phyloP scores from a whole-genome alignment of 2,329 filamentous ascomycete species.

The Knoxdaviesia proteae region DNA sequence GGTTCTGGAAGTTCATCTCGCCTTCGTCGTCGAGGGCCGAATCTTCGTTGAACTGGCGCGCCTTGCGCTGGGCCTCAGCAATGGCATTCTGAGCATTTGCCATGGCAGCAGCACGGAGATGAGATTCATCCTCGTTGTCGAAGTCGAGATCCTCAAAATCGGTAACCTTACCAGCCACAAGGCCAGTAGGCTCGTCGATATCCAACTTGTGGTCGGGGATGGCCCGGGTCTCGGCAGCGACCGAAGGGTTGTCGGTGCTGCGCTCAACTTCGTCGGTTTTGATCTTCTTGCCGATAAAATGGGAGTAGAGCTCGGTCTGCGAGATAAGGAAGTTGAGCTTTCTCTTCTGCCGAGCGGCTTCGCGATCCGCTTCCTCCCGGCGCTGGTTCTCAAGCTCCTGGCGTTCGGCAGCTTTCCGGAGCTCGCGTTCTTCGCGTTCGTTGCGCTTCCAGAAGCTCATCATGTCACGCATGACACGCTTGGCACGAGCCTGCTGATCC shows the following conservation, averaged over 20 bases:
- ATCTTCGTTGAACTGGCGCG: slow-evolving; percentile 71
- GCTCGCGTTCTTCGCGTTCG: slow-evolving; percentile 86
- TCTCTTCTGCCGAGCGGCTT: slow-evolving; percentile 90
- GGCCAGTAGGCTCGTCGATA: slow-evolving; percentile 30
- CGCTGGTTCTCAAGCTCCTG: slow-evolving; percentile 93
- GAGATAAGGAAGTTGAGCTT: slow-evolving; percentile 99
- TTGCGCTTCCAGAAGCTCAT: slow-evolving; percentile 99
- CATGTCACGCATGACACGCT: slow-evolving; percentile 98
- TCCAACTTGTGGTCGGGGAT: slow-evolving; percentile 21
- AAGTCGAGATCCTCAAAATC: slow-evolving; percentile 92
- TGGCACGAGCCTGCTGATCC: slow-evolving; percentile 87
- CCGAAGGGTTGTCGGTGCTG: slow-evolving; percentile 64
- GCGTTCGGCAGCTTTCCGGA: slow-evolving; percentile 81
- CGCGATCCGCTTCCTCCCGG: slow-evolving; percentile 89
- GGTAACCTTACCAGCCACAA: slow-evolving; percentile 52
- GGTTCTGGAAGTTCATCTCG: slow-evolving; percentile 99
- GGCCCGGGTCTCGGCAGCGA: slow-evolving; percentile 32
- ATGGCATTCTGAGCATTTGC: slow-evolving; percentile 94
- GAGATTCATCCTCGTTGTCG: slow-evolving; percentile 79
- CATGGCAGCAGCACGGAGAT: slow-evolving; percentile 64
- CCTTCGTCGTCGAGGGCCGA: slow-evolving; percentile 65
- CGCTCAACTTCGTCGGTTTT: slow-evolving; percentile 90
- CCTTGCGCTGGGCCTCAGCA: slow-evolving; percentile 81
- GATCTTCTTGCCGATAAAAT: slow-evolving; percentile 99
- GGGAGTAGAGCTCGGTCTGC: slow-evolving; percentile 94